These are phyloP conservation scores for Dinochytrium kinnereticum DNA, from an alignment of 371 early-diverging fungal genomes.

Conservation along the genomic window DNA sequence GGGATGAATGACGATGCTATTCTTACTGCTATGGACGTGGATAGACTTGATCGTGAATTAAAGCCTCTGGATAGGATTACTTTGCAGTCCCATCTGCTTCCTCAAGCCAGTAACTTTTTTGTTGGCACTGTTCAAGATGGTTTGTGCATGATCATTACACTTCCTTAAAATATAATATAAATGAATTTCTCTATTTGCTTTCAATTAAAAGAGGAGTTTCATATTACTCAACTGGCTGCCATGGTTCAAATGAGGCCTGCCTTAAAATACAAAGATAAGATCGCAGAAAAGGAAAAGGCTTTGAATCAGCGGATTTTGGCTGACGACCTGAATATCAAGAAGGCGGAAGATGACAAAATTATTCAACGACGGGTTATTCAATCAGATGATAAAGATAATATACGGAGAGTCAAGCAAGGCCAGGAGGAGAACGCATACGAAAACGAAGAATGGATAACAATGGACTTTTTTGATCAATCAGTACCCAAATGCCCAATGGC, in stretches of 20 bases:
- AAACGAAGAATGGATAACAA: conserved; percentile 78
- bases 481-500: too few species aligned
- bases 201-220: conserved; percentile 68
- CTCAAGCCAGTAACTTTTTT: conserved; percentile 67
- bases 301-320: conserved; percentile 54
- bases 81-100: conserved; percentile 75
- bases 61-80: conserved; percentile 77
- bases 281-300: conserved; percentile 80
- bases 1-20: conserved; percentile 76
- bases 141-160: conserved; percentile 47
- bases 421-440: conserved; percentile 66
- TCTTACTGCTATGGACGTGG: conserved; percentile 56
- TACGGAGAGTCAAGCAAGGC: conserved; percentile 36
- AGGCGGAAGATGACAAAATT: not conserved
- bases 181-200: not conserved
- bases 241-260: conserved; percentile 83
- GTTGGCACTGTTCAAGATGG: conserved; percentile 78
- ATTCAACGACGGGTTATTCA: conserved; percentile 16
- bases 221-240: conserved; percentile 76
- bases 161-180: conserved; percentile 1
- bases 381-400: conserved; percentile 44
- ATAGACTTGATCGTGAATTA: conserved; percentile 32
- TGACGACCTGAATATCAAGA: conserved; percentile 59
- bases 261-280: conserved; percentile 85
- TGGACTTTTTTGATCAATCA: conserved; percentile 70